Base-by-base conservation (phyloP, 208 protist species). In the Acanthamoeba triangularis region DNA sequence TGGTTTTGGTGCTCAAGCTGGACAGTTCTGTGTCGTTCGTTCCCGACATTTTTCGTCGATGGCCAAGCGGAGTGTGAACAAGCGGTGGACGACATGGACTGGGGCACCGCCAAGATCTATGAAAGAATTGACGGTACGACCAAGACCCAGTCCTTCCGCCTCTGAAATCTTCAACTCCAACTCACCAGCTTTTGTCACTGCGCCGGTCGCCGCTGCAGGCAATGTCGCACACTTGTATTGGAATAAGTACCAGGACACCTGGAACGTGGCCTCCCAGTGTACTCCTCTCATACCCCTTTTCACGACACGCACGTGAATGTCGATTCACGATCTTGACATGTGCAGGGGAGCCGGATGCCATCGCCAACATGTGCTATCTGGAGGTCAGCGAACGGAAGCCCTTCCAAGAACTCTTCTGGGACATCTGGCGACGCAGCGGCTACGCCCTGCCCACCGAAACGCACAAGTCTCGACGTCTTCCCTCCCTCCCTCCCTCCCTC, bases 241-340 rank as follows among this genome's bases (percentile, higher is more conserved):
- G 69, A 78, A 78, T n/a, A 37, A 78, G 30, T 56, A 56, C 5
- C 28, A 49, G 18, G 49, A 23, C 33, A 10, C 18, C n/a, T 87
- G 78, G 78, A 28, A 49, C n/a, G 78, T 87, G 2, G 78, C 78
- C 23, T 87, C 78, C 49, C 18, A 87, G 33, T 87, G 78, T 87
- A 87, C 78, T 11, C 20, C 23, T 18, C 44, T 20, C 30, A 25
- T 47, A 5, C 74, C 37, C 4, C 13, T 8, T 18, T 84, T n/a
- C n/a, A n/a, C n/a, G 2, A 47, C 35, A 7, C 59, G 59, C 18
- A 3, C 10, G 3, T 63, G 10, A 63, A 25, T 16, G 59, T 63
- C 10, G 59, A n/a, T 63, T n/a, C n/a, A n/a, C n/a, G n/a, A n/a
- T n/a, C n/a, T n/a, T n/a, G n/a, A n/a, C 11, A 23, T 63, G 59